Conservation (phyloP, 331 rosid species). For the Spiraea crenata region DNA sequence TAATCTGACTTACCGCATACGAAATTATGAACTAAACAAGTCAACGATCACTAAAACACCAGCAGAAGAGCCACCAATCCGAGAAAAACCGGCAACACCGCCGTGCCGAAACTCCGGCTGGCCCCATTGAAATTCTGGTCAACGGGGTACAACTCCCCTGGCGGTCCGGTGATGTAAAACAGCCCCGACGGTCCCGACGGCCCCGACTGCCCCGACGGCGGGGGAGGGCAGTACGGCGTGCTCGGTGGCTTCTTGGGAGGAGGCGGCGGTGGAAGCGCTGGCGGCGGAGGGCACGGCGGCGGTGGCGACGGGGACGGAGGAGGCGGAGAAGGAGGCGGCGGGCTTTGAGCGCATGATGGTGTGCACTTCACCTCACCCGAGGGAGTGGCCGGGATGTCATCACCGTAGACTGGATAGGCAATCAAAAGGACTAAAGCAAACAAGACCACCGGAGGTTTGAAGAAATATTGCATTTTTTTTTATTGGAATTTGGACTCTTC, state of each 20-base stretch:
- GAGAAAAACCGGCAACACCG: conserved; percentile 24
- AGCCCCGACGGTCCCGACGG: conserved; percentile 56
- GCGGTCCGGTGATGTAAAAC: conserved; percentile 68
- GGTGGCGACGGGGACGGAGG: conserved; percentile 42
- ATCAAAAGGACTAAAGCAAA: background rate
- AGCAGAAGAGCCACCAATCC: conserved; percentile 28
- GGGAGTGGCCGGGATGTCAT: conserved; percentile 15
- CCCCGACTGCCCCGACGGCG: conserved; percentile 41
- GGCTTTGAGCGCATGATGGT: conserved; percentile 39
- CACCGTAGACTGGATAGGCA: background rate
- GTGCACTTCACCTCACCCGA: conserved; percentile 37
- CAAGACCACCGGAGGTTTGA: background rate
- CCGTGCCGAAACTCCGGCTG: conserved; percentile 10
- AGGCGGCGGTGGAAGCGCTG: conserved; percentile 32
- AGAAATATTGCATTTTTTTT: background rate
- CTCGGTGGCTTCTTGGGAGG: conserved; percentile 51
- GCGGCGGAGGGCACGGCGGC: conserved; percentile 42
- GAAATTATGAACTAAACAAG: background rate
- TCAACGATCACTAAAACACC: conserved; percentile 24
- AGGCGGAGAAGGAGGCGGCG: conserved; percentile 40
- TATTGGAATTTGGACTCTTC: background rate
- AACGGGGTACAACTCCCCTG: conserved; percentile 60
- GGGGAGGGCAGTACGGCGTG: conserved; percentile 50
- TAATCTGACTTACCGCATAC: background rate
- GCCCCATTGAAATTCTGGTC: conserved; percentile 47